These are phyloP conservation scores for Phaseolus lunatus DNA, from an alignment of 306 rosid species.

Conservation along the genomic window DNA sequence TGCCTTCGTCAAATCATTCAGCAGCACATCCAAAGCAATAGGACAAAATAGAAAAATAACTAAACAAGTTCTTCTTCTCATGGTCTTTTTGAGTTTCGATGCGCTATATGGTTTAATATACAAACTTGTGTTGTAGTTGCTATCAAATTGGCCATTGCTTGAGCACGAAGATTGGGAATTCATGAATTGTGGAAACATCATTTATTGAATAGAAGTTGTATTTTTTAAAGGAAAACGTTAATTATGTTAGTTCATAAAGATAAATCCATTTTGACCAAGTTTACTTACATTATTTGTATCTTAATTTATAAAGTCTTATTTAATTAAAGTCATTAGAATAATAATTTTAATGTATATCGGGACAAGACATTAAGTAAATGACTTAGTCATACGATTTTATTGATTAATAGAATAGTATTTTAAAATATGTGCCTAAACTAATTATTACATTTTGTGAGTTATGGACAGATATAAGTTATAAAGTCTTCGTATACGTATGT, in stretches of 20 bases:
- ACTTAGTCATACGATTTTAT: background rate
- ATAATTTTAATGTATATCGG: background rate
- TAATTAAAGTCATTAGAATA: background rate
- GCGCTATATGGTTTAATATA: background rate
- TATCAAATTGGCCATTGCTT: constrained; percentile 26
- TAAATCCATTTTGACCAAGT: background rate
- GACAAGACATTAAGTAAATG: background rate
- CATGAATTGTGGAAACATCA: constrained; percentile 14
- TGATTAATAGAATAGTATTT: background rate
- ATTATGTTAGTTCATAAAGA: background rate
- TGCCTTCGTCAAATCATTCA: background rate
- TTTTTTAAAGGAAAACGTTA: too few relatives aligned
- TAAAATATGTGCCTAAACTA: background rate
- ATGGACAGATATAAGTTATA: background rate
- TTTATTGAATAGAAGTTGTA: too few relatives aligned
- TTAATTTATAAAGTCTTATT: background rate
- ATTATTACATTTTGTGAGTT: background rate
- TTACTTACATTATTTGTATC: background rate
- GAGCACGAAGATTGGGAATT: constrained; percentile 19
- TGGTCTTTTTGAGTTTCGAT: constrained; percentile 9
- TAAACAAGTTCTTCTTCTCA: background rate
- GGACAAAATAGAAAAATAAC: background rate
- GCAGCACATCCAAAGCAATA: background rate
- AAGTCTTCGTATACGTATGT: too few relatives aligned
- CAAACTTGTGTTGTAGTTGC: constrained; percentile 1